A percentile compares a stretch with the other conserved stretches of the same genome.
These are phyloP conservation scores for Cytospora piceicola DNA, from an alignment of 2,329 filamentous ascomycete species.

Conservation along the genomic window DNA sequence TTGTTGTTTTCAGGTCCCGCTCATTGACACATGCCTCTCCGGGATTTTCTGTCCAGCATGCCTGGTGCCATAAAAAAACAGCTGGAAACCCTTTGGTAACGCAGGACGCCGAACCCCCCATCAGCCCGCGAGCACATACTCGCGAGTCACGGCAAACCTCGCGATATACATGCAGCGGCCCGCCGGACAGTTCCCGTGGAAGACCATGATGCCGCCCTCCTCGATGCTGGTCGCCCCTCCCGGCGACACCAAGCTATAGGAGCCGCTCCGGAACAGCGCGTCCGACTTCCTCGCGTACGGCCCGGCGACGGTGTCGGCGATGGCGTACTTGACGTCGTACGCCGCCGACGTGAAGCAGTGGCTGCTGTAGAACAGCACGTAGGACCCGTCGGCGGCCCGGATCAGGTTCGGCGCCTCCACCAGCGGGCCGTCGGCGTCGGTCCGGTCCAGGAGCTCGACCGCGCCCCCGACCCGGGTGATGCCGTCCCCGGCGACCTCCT, in stretches of 20 bases:
- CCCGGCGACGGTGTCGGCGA: constrained; percentile 33
- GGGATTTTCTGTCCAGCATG: neutral
- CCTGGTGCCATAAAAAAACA: constrained; percentile 10
- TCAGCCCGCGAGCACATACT: constrained; percentile 21
- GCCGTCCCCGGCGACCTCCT: constrained; percentile 55
- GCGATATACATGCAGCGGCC: constrained; percentile 29
- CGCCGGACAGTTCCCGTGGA: constrained; percentile 29
- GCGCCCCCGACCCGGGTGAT: constrained; percentile 56
- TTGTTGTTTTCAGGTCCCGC: neutral
- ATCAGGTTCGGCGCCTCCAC: constrained; percentile 65
- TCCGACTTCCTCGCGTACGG: constrained; percentile 23
- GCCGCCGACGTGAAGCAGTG: constrained; percentile 58
- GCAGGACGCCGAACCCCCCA: constrained; percentile 1
- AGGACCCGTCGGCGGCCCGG: constrained; percentile 50
- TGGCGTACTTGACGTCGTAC: constrained; percentile 66
- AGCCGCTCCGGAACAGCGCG: constrained; percentile 22
- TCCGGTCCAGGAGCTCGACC: constrained; percentile 51
- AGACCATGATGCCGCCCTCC: constrained; percentile 24
- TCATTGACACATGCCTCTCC: neutral
- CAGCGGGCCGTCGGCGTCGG: constrained; percentile 53
- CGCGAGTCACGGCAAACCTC: constrained; percentile 28
- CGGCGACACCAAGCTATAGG: constrained; percentile 28
- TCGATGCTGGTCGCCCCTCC: constrained; percentile 29
- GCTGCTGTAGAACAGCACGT: constrained; percentile 66
- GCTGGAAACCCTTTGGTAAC: constrained; percentile 17